Evolutionary conservation across 345 rosid species (phyloP), one percentile per base, ranked within the genome.

Genomic region (Acer negundo): DNA sequence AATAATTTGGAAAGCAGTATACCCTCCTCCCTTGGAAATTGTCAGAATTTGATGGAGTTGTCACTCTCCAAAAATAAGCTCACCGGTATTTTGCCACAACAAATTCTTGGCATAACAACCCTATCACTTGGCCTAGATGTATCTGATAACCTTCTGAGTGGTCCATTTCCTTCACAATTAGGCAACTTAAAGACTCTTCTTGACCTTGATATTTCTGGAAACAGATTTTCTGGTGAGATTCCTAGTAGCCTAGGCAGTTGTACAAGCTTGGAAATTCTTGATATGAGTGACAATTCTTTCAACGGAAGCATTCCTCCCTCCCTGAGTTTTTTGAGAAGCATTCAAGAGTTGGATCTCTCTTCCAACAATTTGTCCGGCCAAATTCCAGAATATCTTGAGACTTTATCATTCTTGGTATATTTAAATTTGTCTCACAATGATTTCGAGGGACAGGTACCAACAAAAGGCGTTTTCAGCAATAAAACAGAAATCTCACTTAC

Each of bases 1-100:
- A 72, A 72, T 69, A 11, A 55, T 53, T 42, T 72, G 44, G 11
- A 63, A 40, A 77, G 80, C 19, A 26, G 26, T 40, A 78, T 64
- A 49, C 67, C 80, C 35, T 20, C 77, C 1, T 28, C 47, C 61
- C 23, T 72, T 11, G 77, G 76, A 35, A 56, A 56, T 16, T 64
- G 56, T 26, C 46, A 20, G 22, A 53, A 10, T 2, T 35, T 72
- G 26, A 23, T 40, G 46, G 0, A 0, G 15, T 55, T 72, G 24
- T 5, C n/a, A 38, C 38, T 78, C 19, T 19, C 3, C 7, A 3
- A 42, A 11, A 64, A 78, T 22, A 20, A 59, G 55, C 77, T 78
- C 35, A 72, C n/a, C 51, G 77, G 72, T 8, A 26, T 67, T 7
- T 65, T 78, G 17, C 81, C 81, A 10, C 13, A 22, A 7, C 58